phyloP scores from a whole-genome alignment of 2,329 filamentous ascomycete genomes.

The Fusarium goolgardi region DNA sequence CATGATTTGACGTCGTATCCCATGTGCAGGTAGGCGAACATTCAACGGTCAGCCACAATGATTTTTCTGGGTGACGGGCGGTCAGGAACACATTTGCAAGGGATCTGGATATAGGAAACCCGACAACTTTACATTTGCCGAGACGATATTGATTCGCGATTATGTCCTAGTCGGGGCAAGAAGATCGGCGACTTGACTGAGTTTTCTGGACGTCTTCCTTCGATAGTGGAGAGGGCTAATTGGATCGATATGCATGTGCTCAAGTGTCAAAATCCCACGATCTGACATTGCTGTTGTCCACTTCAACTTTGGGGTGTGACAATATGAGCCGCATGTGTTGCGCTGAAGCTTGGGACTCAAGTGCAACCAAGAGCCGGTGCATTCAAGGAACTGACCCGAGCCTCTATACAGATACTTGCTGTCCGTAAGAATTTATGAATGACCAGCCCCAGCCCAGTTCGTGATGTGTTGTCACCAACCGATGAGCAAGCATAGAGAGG shows the following conservation, averaged over 20 bases:
- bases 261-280: neutral
- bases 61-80: constrained; percentile 21
- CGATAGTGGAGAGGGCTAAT: neutral
- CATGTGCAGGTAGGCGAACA: constrained; percentile 7
- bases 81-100: constrained; percentile 17
- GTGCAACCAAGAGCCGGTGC: neutral
- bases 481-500: neutral
- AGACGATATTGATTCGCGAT: constrained; percentile 9
- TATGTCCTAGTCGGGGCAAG: neutral
- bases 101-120: constrained; percentile 1
- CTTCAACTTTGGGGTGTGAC: neutral
- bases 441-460: neutral
- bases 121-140: constrained; percentile 2
- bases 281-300: neutral
- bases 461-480: neutral
- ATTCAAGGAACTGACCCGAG: neutral
- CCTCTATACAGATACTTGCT: neutral
- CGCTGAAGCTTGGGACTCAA: neutral
- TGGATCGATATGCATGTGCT: constrained; percentile 5
- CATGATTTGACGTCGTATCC: neutral
- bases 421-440: neutral
- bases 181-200: constrained; percentile 1
- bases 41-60: constrained; percentile 7
- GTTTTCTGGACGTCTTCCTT: neutral
- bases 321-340: neutral